These are phyloP conservation scores for Saccharomyces jurei DNA, from an alignment of 805 yeast genomes.

Conservation along the genomic window DNA sequence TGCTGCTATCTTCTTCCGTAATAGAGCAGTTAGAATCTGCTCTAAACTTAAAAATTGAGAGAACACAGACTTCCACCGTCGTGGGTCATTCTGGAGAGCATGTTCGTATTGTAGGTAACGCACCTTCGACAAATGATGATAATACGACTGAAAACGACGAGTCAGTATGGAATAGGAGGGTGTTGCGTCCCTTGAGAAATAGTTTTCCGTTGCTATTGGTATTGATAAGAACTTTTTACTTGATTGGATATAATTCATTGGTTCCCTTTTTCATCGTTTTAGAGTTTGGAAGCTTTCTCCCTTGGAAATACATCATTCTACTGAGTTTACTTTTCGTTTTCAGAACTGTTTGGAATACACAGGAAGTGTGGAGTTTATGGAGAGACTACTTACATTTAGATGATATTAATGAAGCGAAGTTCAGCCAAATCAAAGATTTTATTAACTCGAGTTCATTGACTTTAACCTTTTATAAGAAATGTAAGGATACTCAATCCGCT, in stretches of 20 bases:
- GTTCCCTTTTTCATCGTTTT: slow-evolving; percentile 15
- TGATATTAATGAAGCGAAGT: slow-evolving; percentile 6
- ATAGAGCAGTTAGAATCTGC: slow-evolving; percentile 10
- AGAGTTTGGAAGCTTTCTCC: slow-evolving; percentile 15
- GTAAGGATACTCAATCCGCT: not conserved
- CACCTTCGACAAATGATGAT: not conserved
- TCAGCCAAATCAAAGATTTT: slow-evolving; percentile 6
- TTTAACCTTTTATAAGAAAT: slow-evolving; percentile 1
- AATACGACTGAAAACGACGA: not conserved
- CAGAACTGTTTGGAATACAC: slow-evolving; percentile 16
- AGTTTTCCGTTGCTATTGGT: slow-evolving; percentile 11
- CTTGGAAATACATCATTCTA: slow-evolving; percentile 10
- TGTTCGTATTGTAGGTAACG: not conserved
- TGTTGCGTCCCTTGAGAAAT: not conserved
- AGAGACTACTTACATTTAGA: slow-evolving; percentile 13
- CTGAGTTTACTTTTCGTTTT: slow-evolving; percentile 9
- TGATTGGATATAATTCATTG: slow-evolving; percentile 16
- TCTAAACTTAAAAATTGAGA: slow-evolving; percentile 1
- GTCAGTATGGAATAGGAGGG: not conserved
- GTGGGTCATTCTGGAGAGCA: not conserved
- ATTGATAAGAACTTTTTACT: slow-evolving; percentile 15
- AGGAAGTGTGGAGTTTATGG: slow-evolving; percentile 25
- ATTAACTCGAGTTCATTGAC: slow-evolving; percentile 3
- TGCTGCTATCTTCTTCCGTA: slow-evolving; percentile 13
- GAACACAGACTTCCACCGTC: not conserved